phyloP scores from a whole-genome alignment of 1,284 basidiomycete species.

The Trametes sp. region DNA sequence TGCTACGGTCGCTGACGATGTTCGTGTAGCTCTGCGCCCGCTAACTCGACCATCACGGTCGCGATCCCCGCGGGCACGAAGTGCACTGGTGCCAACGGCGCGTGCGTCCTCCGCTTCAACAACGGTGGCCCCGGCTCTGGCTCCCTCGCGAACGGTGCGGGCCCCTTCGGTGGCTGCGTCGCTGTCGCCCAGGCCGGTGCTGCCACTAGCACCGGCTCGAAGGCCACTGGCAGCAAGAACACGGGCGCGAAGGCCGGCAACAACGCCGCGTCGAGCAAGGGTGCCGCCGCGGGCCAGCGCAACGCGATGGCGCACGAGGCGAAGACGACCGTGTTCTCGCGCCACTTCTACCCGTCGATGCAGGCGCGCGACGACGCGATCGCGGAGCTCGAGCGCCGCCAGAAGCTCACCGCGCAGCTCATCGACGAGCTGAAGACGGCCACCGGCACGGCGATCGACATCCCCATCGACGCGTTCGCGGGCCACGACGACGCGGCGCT shows the following conservation, averaged over 20 bases:
- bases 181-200: conserved; percentile 10
- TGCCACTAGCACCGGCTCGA: neutral
- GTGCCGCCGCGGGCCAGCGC: neutral
- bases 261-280: neutral
- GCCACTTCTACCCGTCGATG: conserved; percentile 18
- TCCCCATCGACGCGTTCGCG: conserved; percentile 16
- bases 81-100: conserved; percentile 16
- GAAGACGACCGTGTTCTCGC: neutral
- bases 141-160: conserved; percentile 20
- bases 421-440: conserved; percentile 20
- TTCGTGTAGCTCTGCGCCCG: conserved; percentile 13
- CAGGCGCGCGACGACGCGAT: conserved; percentile 14
- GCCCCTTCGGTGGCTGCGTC: conserved; percentile 23
- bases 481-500: conserved; percentile 18
- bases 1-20: neutral
- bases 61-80: conserved; percentile 5
- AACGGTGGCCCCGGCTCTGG: conserved; percentile 17
- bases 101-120: conserved; percentile 22
- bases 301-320: neutral
- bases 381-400: conserved; percentile 13
- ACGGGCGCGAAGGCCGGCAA: neutral
- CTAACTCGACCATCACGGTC: conserved; percentile 19
- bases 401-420: conserved; percentile 20
- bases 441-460: conserved; percentile 23
- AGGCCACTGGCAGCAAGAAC: neutral